phyloP scores from a whole-genome alignment of 2,329 filamentous ascomycete genomes.

The Torrubiellomyces zombiae region DNA sequence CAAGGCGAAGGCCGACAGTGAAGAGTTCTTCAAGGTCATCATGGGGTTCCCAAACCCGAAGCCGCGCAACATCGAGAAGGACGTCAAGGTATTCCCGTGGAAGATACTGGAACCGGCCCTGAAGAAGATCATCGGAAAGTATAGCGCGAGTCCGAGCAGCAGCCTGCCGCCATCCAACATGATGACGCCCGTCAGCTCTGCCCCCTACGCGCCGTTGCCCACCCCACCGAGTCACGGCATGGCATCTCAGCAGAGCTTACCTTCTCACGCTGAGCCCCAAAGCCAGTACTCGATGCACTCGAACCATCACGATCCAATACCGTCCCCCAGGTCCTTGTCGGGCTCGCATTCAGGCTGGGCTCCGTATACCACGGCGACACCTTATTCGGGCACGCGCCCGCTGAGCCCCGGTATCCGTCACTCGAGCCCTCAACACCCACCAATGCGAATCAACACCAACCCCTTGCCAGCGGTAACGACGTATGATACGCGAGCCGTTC shows the following conservation, averaged over 20 bases:
- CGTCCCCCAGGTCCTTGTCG: constrained; percentile 35
- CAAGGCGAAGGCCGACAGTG: constrained; percentile 80
- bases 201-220: constrained; percentile 26
- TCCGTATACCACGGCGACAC: constrained; percentile 21
- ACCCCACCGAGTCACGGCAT: constrained; percentile 25
- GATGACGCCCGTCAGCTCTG: constrained; percentile 20
- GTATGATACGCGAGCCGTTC: constrained; percentile 20
- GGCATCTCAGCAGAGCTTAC: constrained; percentile 12
- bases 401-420: constrained; percentile 22
- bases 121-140: constrained; percentile 98
- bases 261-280: constrained; percentile 15
- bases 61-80: constrained; percentile 95
- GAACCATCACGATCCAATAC: constrained; percentile 30
- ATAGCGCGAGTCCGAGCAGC: constrained; percentile 37
- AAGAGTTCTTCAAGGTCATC: constrained; percentile 97
- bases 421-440: constrained; percentile 18
- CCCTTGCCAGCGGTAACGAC: constrained; percentile 22
- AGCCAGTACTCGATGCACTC: constrained; percentile 23
- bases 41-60: constrained; percentile 95
- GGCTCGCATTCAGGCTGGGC: constrained; percentile 32
- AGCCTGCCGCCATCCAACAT: constrained; percentile 21
- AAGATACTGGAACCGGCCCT: constrained; percentile 72
- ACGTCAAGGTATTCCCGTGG: constrained; percentile 98
- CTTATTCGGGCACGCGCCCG: constrained; percentile 21
- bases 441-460: constrained; percentile 19